Evolutionary conservation across 2,329 filamentous ascomycete genomes (phyloP).

Genomic region (Apiospora pterosperma): DNA sequence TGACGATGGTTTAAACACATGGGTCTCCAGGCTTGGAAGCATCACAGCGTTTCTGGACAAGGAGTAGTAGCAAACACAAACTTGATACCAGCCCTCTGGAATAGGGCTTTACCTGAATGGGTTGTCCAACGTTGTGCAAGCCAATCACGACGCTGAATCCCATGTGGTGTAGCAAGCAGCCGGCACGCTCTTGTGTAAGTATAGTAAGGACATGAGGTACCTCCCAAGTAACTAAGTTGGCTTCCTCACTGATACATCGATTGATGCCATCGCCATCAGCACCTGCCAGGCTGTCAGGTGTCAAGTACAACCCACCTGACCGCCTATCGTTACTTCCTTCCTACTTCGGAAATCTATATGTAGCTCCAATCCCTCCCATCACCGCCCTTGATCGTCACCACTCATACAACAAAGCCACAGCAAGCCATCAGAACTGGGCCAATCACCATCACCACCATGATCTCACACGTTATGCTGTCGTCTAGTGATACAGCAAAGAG

Average conservation of each 20-base stretch:
- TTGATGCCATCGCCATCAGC: neutral
- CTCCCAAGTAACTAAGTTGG: neutral
- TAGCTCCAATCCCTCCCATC: neutral
- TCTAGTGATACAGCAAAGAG: neutral
- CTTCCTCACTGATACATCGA: neutral
- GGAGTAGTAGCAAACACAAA: neutral
- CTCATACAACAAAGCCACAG: neutral
- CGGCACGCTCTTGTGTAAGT: neutral
- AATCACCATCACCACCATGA: neutral
- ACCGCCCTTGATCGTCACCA: neutral
- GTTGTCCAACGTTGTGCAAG: neutral
- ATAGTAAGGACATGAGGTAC: no score
- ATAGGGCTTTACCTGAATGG: neutral
- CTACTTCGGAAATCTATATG: neutral
- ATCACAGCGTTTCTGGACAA: neutral
- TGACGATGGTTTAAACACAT: neutral
- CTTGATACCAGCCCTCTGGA: neutral
- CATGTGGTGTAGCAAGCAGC: slow-evolving; percentile 1
- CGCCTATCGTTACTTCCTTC: neutral
- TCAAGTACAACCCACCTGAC: neutral
- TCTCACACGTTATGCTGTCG: neutral
- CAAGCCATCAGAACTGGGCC: neutral
- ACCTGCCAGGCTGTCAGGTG: neutral
- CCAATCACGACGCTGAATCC: neutral
- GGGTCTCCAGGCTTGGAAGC: neutral